Evolutionary conservation across 352 stramenopile species (phyloP).

Genomic region (Phytophthora multivora): DNA sequence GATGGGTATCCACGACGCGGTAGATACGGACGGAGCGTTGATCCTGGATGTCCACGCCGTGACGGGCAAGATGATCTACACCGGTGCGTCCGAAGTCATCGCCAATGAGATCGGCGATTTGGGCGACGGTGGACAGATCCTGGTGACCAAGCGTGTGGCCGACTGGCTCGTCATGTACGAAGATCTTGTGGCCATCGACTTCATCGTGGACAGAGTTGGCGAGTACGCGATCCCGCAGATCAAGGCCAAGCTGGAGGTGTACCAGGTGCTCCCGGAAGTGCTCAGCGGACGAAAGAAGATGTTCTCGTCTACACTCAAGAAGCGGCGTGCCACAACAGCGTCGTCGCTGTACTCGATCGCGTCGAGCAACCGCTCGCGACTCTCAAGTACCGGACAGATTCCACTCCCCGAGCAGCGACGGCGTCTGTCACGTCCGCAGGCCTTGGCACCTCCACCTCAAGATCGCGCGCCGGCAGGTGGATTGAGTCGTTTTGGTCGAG

Average conservation of each 20-base stretch:
- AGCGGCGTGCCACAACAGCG: constrained; percentile 40
- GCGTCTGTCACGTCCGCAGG: constrained; percentile 33
- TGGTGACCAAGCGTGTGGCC: constrained; percentile 55
- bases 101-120: constrained; percentile 61
- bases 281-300: constrained; percentile 51
- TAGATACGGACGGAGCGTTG: constrained; percentile 47
- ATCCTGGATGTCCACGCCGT: constrained; percentile 54
- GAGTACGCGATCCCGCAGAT: constrained; percentile 55
- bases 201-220: constrained; percentile 46
- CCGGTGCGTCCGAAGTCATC: constrained; percentile 56
- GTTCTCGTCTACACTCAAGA: constrained; percentile 50
- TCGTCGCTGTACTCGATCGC: constrained; percentile 50
- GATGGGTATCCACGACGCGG: constrained; percentile 65
- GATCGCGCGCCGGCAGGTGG: constrained; percentile 19
- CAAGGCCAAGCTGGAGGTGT: constrained; percentile 51
- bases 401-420: constrained; percentile 31
- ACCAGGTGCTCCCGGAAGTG: constrained; percentile 50
- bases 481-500: constrained; percentile 36
- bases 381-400: constrained; percentile 38
- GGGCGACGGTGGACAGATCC: constrained; percentile 58
- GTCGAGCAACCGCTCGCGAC: constrained; percentile 43
- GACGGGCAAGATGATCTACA: constrained; percentile 68
- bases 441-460: constrained; percentile 6
- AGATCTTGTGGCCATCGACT: constrained; percentile 52
- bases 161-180: constrained; percentile 56